Evolutionary conservation across 2,329 filamentous ascomycete species (phyloP).

Genomic region (Aschersonia sp.): DNA sequence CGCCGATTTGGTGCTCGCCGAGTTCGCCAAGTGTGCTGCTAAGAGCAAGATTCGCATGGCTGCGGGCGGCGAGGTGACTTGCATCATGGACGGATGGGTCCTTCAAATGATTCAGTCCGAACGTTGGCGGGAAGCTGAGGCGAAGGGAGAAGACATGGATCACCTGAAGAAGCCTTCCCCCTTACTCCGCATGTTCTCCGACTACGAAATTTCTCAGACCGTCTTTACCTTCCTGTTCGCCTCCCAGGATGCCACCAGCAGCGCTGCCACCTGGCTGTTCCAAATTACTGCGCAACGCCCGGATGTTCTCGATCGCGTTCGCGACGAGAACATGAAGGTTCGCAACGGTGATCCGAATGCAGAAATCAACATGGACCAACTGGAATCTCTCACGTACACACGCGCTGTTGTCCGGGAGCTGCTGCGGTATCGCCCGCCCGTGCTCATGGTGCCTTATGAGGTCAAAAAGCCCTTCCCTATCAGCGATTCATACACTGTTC

Average conservation of each 20-base stretch:
- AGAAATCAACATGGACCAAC: slow-evolving; percentile 64
- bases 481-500: slow-evolving; percentile 74
- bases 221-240: slow-evolving; percentile 95
- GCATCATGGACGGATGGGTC: slow-evolving; percentile 94
- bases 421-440: slow-evolving; percentile 85
- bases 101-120: slow-evolving; percentile 76
- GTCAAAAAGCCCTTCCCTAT: slow-evolving; percentile 94
- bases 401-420: slow-evolving; percentile 84
- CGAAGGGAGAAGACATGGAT: slow-evolving; percentile 53
- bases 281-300: slow-evolving; percentile 87
- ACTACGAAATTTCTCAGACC: slow-evolving; percentile 85
- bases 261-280: slow-evolving; percentile 88
- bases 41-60: slow-evolving; percentile 90
- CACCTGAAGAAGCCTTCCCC: slow-evolving; percentile 67
- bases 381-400: slow-evolving; percentile 82
- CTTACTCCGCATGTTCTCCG: slow-evolving; percentile 71
- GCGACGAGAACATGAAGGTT: slow-evolving; percentile 72
- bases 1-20: slow-evolving; percentile 76
- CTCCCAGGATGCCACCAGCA: slow-evolving; percentile 92
- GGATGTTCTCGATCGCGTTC: slow-evolving; percentile 79
- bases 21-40: slow-evolving; percentile 82
- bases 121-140: slow-evolving; percentile 65
- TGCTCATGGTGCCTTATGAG: slow-evolving; percentile 91
- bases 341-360: slow-evolving; percentile 62
- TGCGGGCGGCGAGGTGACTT: slow-evolving; percentile 71